Percentiles rank a stretch among this genome's conserved stretches.
Conservation (phyloP, 345 rosid species). For the Camelina sativa region DNA sequence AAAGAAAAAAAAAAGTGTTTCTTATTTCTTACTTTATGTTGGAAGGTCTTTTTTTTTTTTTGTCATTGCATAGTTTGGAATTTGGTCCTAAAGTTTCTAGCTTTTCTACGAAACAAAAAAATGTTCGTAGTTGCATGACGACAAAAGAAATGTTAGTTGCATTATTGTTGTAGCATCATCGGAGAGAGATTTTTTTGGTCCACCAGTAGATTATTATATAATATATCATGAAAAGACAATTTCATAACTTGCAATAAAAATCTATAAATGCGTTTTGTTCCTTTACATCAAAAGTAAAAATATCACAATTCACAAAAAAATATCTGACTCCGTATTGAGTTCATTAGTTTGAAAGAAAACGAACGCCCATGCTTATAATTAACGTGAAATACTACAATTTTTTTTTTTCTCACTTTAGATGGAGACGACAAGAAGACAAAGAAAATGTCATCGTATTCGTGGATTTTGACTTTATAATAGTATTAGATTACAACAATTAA, state of each 20-base stretch:
- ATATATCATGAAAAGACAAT: constrained; percentile 15
- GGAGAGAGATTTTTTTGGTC: constrained; percentile 16
- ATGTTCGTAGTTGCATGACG: background rate
- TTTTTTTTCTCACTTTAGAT: background rate
- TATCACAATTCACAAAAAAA: background rate
- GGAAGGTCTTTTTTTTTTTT: background rate
- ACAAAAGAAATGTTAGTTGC: background rate
- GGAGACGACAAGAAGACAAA: background rate
- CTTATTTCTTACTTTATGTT: no score
- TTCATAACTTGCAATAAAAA: constrained; percentile 5
- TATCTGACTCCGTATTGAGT: background rate
- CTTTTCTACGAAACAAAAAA: no score
- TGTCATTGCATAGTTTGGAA: background rate
- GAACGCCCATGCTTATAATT: background rate
- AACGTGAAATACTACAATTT: background rate
- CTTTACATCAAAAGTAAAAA: background rate
- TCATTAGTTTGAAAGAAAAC: background rate
- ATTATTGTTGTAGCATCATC: constrained; percentile 24
- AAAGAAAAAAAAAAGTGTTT: no score
- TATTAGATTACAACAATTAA: background rate
- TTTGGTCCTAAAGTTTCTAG: background rate
- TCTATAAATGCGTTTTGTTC: background rate
- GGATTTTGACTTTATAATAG: constrained; percentile 11
- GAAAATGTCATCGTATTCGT: background rate
- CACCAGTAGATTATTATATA: background rate